Percentiles rank a stretch among this genome's conserved stretches.
These are phyloP conservation scores for Persicaria maculosa DNA, from an alignment of 148 eudicot species.

Conservation along the genomic window DNA sequence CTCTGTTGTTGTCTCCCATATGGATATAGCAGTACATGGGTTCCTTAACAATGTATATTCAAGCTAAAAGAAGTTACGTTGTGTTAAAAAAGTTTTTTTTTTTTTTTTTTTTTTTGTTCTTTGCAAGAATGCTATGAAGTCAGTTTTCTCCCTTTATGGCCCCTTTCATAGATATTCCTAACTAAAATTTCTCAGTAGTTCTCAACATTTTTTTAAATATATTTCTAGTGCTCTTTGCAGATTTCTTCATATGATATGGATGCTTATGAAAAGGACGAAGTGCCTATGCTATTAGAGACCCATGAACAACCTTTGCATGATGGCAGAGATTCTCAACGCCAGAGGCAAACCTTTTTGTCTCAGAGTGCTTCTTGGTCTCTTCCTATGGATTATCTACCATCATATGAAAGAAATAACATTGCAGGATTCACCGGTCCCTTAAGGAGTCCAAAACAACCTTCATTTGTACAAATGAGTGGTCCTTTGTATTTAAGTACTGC, in stretches of 20 bases:
- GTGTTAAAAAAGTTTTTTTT: neutral
- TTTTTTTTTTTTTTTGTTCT: neutral
- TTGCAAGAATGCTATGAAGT: neutral
- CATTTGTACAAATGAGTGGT: conserved; percentile 53
- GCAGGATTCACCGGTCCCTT: conserved; percentile 58
- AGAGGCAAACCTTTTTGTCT: conserved; percentile 23
- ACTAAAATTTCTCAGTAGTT: neutral
- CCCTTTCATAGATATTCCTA: neutral
- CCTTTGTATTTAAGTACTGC: conserved; percentile 37
- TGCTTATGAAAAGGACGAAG: conserved; percentile 45
- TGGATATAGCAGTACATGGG: neutral
- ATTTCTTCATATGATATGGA: conserved; percentile 31
- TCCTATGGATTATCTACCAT: conserved; percentile 25
- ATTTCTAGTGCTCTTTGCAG: neutral
- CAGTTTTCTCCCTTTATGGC: neutral
- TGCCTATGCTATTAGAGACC: conserved; percentile 40
- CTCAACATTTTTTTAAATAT: neutral
- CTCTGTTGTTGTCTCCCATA: conserved; percentile 1
- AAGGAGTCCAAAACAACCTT: conserved; percentile 30
- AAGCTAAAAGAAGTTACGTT: neutral
- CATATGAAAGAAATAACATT: conserved; percentile 28
- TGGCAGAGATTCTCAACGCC: conserved; percentile 15
- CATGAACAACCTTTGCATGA: conserved; percentile 18
- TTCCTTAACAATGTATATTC: neutral
- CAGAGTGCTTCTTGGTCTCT: conserved; percentile 53